Evolutionary conservation across 805 yeast genomes (phyloP), one percentile per base, ranked within the genome.

Genomic region (Candida insectalens): DNA sequence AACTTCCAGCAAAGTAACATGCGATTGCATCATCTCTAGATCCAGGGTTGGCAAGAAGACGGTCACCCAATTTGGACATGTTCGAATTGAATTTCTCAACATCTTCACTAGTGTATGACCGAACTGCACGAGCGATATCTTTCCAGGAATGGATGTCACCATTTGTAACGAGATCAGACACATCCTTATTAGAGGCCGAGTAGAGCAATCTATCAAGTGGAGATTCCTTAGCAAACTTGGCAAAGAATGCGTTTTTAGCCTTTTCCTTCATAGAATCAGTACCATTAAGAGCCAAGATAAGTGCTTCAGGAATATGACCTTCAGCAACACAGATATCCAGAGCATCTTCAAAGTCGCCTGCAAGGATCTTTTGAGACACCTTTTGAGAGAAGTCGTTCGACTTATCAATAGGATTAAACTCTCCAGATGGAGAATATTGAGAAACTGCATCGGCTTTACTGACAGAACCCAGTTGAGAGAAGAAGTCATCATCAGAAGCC

Each of bases 101-200:
- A 41, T 27, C 42, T 7, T 10, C 8, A 6, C 15, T 6, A 28
- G 69, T 53, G 47, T 70, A 80, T 3, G 83, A 69, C 34, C 74
- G 54, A 36, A 88, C 70, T 12, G 85, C 69, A 28, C 71, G 63
- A n/a, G 87, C 83, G 44, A 83, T 75, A 28, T 77, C 78, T 46
- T 74, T 80, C 98, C 98, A 92, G 43, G 83, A 77, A 4, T 66
- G 47, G 26, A 88, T 75, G 49, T 83, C 81, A 20, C 83, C 81
- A 50, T 88, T 78, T 30, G 70, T 67, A 20, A 87, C 92, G 40
- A 92, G 53, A 53, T 89, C 97, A 20, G 63, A 59, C 34, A 65
- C 70, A 33, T 60, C 61, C 23, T 63, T 62, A 20, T 71, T 63
- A 1, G 83, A 65, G 10, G 76, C 69, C 33, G 77, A 71, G 58